A percentile compares a stretch with the other conserved stretches of the same genome.
Evolutionary conservation across 2,329 filamentous ascomycete species (phyloP).

Genomic region (Cladosporium sp.): DNA sequence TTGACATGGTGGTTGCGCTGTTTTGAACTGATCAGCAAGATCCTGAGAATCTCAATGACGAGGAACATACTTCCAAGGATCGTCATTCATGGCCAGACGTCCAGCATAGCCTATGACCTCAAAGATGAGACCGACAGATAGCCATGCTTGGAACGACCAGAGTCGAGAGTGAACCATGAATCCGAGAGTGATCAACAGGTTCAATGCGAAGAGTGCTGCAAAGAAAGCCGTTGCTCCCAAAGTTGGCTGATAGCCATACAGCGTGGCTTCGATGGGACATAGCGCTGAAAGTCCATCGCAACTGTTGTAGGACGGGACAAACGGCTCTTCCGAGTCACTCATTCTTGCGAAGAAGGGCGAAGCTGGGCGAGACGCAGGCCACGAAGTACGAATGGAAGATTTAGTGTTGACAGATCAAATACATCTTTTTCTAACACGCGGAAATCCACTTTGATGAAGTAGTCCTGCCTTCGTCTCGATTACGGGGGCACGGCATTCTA

Average conservation of each 20-base stretch:
- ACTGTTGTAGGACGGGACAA: neutral
- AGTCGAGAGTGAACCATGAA: neutral
- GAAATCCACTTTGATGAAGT: neutral
- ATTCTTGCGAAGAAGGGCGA: neutral
- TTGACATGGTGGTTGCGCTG: neutral
- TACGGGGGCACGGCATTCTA: neutral
- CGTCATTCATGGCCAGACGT: neutral
- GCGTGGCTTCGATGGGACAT: conserved; percentile 1
- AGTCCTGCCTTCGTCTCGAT: no score
- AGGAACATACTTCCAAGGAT: conserved; percentile 6
- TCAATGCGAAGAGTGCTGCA: neutral
- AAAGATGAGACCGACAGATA: neutral
- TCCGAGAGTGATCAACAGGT: neutral
- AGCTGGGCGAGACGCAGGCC: neutral
- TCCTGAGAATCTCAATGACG: no score
- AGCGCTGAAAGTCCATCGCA: neutral
- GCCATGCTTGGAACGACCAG: conserved; percentile 1
- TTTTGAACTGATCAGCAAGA: no score
- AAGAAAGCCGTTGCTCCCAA: conserved; percentile 1
- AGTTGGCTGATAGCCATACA: conserved; percentile 2
- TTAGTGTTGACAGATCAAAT: neutral
- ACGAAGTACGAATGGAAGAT: neutral
- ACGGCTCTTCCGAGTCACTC: neutral
- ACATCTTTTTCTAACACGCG: neutral
- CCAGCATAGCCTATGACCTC: conserved; percentile 3